phyloP scores from a whole-genome alignment of 2,329 filamentous ascomycete genomes.

The Apiospora malaysiana region DNA sequence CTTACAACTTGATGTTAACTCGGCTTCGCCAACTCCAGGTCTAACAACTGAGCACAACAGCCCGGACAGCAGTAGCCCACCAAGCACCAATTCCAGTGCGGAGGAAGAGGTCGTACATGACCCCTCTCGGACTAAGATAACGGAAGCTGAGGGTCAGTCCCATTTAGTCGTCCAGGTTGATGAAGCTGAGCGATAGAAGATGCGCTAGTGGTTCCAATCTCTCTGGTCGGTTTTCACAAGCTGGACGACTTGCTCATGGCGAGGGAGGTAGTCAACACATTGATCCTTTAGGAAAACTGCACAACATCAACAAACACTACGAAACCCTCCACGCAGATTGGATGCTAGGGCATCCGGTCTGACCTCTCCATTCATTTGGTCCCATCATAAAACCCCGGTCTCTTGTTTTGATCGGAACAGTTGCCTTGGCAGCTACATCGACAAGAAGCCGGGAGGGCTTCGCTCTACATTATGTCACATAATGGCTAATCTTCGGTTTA shows the following conservation, averaged over 20 bases:
- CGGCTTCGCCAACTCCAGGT: slow-evolving; percentile 67
- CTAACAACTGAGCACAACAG: slow-evolving; percentile 74
- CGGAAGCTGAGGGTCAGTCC: slow-evolving; percentile 25
- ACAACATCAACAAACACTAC: neutral
- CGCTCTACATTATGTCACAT: slow-evolving; percentile 2
- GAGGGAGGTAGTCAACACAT: neutral
- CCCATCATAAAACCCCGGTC: neutral
- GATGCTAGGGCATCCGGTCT: slow-evolving; percentile 2
- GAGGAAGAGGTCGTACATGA: slow-evolving; percentile 8
- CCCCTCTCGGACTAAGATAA: slow-evolving; percentile 20
- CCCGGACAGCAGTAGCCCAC: slow-evolving; percentile 69
- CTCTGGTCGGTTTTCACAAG: neutral
- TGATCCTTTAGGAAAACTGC: neutral
- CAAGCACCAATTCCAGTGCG: slow-evolving; percentile 64
- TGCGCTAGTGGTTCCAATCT: neutral
- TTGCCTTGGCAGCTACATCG: neutral
- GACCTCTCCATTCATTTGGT: neutral
- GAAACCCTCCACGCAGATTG: neutral
- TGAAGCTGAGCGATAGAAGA: slow-evolving; percentile 15
- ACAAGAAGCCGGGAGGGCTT: neutral
- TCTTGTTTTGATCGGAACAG: neutral
- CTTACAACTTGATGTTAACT: slow-evolving; percentile 53
- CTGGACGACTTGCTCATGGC: neutral
- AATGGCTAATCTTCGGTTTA: slow-evolving; percentile 20
- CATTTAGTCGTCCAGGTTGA: slow-evolving; percentile 28